Evolutionary conservation across 2,329 filamentous ascomycete genomes (phyloP), one percentile per base, ranked within the genome.

Genomic region (Sporothrix variecibatus): DNA sequence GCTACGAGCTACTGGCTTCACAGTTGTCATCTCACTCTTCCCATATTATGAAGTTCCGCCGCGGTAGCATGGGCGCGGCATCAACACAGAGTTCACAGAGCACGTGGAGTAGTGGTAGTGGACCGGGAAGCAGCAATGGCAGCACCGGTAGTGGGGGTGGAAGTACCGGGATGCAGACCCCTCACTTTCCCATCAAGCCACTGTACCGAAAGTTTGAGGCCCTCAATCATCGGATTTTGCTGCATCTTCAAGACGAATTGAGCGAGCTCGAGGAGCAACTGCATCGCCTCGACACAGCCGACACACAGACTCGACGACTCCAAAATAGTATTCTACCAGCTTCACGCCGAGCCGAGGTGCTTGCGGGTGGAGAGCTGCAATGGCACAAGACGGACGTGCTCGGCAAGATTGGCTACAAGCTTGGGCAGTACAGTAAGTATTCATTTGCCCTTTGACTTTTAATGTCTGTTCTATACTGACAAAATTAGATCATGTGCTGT

Each of bases 241-340:
- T 97, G 0, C 91, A 96, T 76, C 86, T 97, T 20, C 95, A 97
- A 81, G 94, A 97, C 79, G 94, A 97, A 80, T 89, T 97, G 23
- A 86, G 87, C 40, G 92, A 95, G 78, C 85, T 97, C 51, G 94
- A 97, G 81, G 91, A 94, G 78, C 90, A 95, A 74, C 86, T 98
- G 0, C 88, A 89, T 23, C 85, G 86, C 0, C 82, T 96, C 0
- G 95, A 97, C 78, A 83, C 83, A 26, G 82, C 83, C 0, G 88
- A 90, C 77, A 88, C 88, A 0, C 84, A 87, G 75, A 83, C 81
- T 9, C 81, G 85, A 2, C 82, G 83, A 0, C 78, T 84, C 40
- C 82, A 82, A 51, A 83, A 82, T 26, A 81, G 84, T 7, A 84
- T 87, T 26, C 76, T 86, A 3, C 91, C 88, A 3, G 89, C 90